Base-by-base conservation (phyloP, 1,139 yeast species). In the Eremothecium coryli region DNA sequence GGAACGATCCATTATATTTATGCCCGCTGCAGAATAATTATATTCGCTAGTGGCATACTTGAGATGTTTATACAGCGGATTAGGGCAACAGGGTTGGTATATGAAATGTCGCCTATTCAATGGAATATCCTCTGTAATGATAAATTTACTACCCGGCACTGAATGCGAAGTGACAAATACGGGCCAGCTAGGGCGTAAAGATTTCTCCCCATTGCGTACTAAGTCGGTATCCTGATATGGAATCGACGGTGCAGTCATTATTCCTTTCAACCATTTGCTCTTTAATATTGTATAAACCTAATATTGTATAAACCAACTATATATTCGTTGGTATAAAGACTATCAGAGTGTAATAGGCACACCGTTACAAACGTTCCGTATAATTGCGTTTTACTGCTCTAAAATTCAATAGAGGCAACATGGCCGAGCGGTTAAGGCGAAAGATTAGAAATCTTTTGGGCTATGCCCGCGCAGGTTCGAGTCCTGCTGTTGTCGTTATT, bases 41-140 rank as follows among this genome's bases (percentile, higher is more conserved):
- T 78, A 57, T 41, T 88, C 97, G 0, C 85, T 74, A 2, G 86
- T 74, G 20, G 82, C 66, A 51, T 84, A 88, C 47, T 79, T 65
- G 26, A 76, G 64, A 14, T 81, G 70, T 2, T 64, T 60, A 43
- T 85, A 69, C 2, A 54, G 46, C 1, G 84, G 78, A 42, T 77
- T 76, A 0, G 94, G 88, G 7, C 76, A 70, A 54, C 95, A 84
- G 22, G 88, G 76, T 37, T 73, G 66, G 56, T 88, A 90, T 42
- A 85, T 75, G 62, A 79, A 90, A 1, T 95, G 93, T 36, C 93
- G 63, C 45, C 76, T 56, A 55, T 85, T 85, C 44, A 73, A 64
- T 0, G 96, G 96, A 35, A 76, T 73, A 39, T 86, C 96, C 26
- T 82, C 94, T 6, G 58, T 52, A 39, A 41, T 46, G 12, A 39